Evolutionary conservation across 352 stramenopile species (phyloP).

Genomic region (Blastocystis hominis): DNA sequence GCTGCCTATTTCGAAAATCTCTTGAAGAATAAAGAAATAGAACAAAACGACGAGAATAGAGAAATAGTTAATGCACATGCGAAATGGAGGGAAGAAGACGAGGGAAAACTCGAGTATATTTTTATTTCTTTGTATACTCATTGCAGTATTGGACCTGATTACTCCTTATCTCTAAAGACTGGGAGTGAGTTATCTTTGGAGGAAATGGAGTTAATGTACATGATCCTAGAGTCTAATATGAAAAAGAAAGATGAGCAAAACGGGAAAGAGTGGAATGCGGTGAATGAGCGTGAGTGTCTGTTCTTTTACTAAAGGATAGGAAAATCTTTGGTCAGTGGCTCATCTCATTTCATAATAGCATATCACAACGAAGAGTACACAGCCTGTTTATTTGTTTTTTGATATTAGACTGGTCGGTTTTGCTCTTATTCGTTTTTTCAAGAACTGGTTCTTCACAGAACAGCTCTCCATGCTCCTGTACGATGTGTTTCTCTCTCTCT

Average conservation of each 20-base stretch:
- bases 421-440: too few relatives aligned
- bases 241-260: neutral
- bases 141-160: neutral
- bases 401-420: too few relatives aligned
- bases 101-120: neutral
- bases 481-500: too few relatives aligned
- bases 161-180: neutral
- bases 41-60: neutral
- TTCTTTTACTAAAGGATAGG: neutral
- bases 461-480: too few relatives aligned
- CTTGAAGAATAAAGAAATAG: neutral
- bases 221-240: neutral
- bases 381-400: too few relatives aligned
- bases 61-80: neutral
- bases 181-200: neutral
- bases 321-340: neutral
- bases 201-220: neutral
- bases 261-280: neutral
- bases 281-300: neutral
- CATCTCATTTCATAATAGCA: neutral
- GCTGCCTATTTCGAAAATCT: neutral
- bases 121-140: too few relatives aligned
- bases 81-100: neutral
- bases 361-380: neutral
- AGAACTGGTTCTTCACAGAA: too few relatives aligned